Base-by-base conservation (phyloP, 2,329 filamentous ascomycete genomes). In the Huntiella omanensis region DNA sequence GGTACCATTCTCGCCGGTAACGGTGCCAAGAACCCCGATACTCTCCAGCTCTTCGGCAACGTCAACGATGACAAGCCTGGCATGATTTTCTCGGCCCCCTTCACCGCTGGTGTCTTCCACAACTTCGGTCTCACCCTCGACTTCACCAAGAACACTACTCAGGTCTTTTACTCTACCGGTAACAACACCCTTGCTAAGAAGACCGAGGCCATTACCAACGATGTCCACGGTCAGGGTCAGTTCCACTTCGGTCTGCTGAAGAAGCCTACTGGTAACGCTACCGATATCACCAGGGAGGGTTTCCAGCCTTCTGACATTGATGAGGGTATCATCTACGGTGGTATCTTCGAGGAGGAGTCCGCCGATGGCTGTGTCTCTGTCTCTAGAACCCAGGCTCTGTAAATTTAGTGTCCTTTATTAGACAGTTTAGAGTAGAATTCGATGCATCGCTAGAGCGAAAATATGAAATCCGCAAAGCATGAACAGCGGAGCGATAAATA, bases 221-320 rank as follows among this genome's bases (percentile, higher is more conserved):
- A 56, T 45, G 54, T 69, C 50, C 56, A 57, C 49, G 53, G 51
- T 16, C 54, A 61, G 39, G 59, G 60, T 17, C 52, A 60, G 38
- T 69, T 68, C 57, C 75, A 79, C 55, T 68, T 78, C 44, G 75
- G 75, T 33, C 55, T 77, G 1, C 60, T 79, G 49, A 78, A 78
- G 66, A 77, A 77, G 63, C 66, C 70, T 4, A 64, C 68, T 41
- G 62, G 68, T 46, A 52, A 56, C 33, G 59, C 58, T 32, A 55
- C 53, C 40, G 65, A 73, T 53, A 62, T 71, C 35, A 63, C 62
- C 39, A 65, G 65, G 54, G 55, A 62, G 35, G 70, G 68, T 4
- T 64, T 61, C 52, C 71, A 74, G 55, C 60, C 62, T 50, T 52
- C 59, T 7, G 63, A 59, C 17, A 66, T 73, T 48, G 55, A 71